Evolutionary conservation across 2,329 filamentous ascomycete genomes (phyloP).

Genomic region (Pseudogymnoascus sp.): DNA sequence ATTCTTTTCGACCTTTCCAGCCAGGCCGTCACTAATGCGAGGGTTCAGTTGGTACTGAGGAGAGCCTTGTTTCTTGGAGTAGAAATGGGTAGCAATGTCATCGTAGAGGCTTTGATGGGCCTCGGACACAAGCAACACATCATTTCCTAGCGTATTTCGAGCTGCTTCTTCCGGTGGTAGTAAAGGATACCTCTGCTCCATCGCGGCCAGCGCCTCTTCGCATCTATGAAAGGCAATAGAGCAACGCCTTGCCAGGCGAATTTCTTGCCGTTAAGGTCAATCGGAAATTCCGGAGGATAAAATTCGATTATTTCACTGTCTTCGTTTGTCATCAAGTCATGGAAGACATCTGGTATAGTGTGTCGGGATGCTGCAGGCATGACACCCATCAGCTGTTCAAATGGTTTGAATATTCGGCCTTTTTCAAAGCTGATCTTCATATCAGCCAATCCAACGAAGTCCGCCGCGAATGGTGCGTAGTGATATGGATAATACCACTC

Average conservation of each 20-base stretch:
- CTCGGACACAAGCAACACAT: constrained; percentile 79
- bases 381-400: constrained; percentile 97
- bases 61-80: constrained; percentile 75
- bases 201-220: constrained; percentile 77
- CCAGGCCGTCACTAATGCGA: constrained; percentile 66
- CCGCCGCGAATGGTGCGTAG: constrained; percentile 93
- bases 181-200: constrained; percentile 73
- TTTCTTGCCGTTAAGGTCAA: constrained; percentile 96
- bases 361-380: constrained; percentile 89
- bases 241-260: constrained; percentile 97
- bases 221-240: constrained; percentile 91
- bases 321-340: constrained; percentile 79
- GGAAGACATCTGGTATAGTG: constrained; percentile 81
- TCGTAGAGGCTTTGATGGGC: constrained; percentile 74
- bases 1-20: constrained; percentile 75
- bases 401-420: constrained; percentile 79
- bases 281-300: constrained; percentile 87
- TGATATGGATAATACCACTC: constrained; percentile 99
- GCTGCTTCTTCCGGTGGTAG: constrained; percentile 69
- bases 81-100: constrained; percentile 77
- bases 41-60: constrained; percentile 68
- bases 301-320: constrained; percentile 95
- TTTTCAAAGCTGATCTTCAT: constrained; percentile 78
- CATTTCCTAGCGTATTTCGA: constrained; percentile 73
- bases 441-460: constrained; percentile 78